phyloP scores from a whole-genome alignment of 2,329 filamentous ascomycete species.

The Talaromyces sp. region DNA sequence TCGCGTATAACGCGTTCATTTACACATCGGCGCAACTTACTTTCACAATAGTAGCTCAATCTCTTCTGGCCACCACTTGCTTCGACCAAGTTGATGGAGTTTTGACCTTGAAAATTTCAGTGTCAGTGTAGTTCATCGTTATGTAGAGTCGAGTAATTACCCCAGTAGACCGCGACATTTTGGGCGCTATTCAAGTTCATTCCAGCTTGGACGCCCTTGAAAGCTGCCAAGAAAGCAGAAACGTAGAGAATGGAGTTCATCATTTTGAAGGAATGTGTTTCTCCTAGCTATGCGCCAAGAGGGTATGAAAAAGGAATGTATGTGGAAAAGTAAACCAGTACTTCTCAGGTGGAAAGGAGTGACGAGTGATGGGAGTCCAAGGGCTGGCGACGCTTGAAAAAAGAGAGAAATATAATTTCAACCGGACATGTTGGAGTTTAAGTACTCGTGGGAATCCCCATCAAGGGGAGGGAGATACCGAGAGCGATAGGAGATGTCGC shows the following conservation, averaged over 20 bases:
- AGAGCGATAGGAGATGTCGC: not conserved
- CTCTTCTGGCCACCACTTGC: slow-evolving; percentile 53
- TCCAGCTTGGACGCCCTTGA: slow-evolving; percentile 38
- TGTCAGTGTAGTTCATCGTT: not conserved
- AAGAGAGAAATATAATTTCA: not conserved
- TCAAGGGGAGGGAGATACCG: not conserved
- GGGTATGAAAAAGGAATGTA: slow-evolving; percentile 2
- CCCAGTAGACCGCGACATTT: slow-evolving; percentile 68
- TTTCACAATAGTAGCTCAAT: slow-evolving; percentile 59
- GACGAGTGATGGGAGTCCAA: not conserved
- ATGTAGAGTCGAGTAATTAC: slow-evolving; percentile 22
- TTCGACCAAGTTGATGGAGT: slow-evolving; percentile 54
- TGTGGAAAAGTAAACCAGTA: slow-evolving; percentile 16
- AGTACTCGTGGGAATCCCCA: not conserved
- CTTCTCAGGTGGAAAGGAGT: not conserved
- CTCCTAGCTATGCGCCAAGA: not conserved
- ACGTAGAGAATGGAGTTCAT: slow-evolving; percentile 12
- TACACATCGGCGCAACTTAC: not conserved
- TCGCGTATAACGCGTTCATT: not conserved
- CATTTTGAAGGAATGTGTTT: slow-evolving; percentile 15
- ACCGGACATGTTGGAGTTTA: not conserved
- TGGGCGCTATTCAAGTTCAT: slow-evolving; percentile 46
- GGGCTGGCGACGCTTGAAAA: not conserved
- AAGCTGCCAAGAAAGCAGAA: slow-evolving; percentile 16
- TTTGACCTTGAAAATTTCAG: slow-evolving; percentile 47